Evolutionary conservation across 2,329 filamentous ascomycete genomes (phyloP), one percentile per base, ranked within the genome.

Genomic region (Diaporthe destruens): DNA sequence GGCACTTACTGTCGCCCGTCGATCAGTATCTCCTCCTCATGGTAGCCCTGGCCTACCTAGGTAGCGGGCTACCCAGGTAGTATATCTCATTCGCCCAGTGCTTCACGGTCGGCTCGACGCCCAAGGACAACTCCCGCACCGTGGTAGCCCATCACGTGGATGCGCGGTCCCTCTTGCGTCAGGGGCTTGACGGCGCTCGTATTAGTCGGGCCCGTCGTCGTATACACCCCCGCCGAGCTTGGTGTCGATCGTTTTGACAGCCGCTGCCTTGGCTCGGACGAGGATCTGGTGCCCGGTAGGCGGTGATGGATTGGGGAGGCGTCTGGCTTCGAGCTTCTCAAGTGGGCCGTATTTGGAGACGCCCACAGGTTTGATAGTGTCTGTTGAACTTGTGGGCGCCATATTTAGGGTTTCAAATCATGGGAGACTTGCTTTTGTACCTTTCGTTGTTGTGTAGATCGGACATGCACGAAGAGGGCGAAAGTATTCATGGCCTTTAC

Each of bases 81-180:
- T 79, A 86, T 53, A 86, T 79, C 63, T 84, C 80, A 72, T 86
- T 86, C 85, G 14, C 85, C 85, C 14, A 85, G 65, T 79, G 65
- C 39, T 76, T 76, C 39, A 78, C 78, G 14, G 80, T 76, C 2
- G 78, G 76, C 0, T 80, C 82, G 18, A 80, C 80, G 32, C 78
- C 78, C 75, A 1, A 79, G 76, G 5, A 86, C 80, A 5, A 81
- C 76, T 7, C 84, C 84, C 4, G 84, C 79, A 7, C 80, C 84
- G 69, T 86, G 83, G 69, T 80, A 85, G n/a, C 84, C 84, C 61
- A 82, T 80, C 74, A 85, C 81, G 55, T 85, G 83, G 65, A 80
- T 79, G 61, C 76, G 69, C 44, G 70, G 53, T 65, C 54, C 47
- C 7, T 72, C 59, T 29, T 74, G 67, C 16, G 73, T 77, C 18